A percentile compares a stretch with the other conserved stretches of the same genome.
Conservation (phyloP, 148 eudicot genomes). For the Persicaria maculosa region DNA sequence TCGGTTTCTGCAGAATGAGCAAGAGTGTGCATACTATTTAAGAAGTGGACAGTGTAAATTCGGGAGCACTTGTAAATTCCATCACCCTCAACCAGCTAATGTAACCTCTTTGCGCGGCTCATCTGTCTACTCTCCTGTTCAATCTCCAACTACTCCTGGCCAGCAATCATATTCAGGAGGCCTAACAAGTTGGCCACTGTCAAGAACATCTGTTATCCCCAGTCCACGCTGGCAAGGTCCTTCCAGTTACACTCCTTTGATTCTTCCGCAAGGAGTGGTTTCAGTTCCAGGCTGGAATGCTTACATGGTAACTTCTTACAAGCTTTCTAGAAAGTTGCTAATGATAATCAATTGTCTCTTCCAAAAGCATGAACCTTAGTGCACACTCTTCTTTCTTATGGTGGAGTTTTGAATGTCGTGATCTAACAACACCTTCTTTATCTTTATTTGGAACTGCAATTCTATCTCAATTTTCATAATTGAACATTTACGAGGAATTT, state of each 20-base stretch:
- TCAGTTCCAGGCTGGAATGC: conserved; percentile 85
- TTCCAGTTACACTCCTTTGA: conserved; percentile 69
- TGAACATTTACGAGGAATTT: not conserved
- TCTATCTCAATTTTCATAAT: not conserved
- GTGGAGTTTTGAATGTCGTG: not conserved
- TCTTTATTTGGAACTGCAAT: not conserved
- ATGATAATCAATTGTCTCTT: not conserved
- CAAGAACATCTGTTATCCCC: conserved; percentile 64
- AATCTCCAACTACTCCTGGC: conserved; percentile 61
- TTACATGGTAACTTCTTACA: conserved; percentile 43
- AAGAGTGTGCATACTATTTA: conserved; percentile 83
- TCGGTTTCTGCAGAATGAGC: conserved; percentile 41
- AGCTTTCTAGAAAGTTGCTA: not conserved
- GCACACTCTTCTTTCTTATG: not conserved
- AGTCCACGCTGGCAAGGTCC: conserved; percentile 92
- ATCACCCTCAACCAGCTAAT: conserved; percentile 91
- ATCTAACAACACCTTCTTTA: not conserved
- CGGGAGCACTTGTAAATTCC: conserved; percentile 89
- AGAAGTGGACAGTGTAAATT: conserved; percentile 96
- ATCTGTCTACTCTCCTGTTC: conserved; percentile 78
- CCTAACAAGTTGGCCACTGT: conserved; percentile 57
- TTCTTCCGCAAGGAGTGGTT: conserved; percentile 77
- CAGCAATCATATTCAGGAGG: conserved; percentile 82
- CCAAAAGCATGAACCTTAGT: not conserved
- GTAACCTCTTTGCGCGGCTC: conserved; percentile 66